Evolutionary conservation across 1,284 basidiomycete species (phyloP).

Genomic region (Leccinum pachyderme): DNA sequence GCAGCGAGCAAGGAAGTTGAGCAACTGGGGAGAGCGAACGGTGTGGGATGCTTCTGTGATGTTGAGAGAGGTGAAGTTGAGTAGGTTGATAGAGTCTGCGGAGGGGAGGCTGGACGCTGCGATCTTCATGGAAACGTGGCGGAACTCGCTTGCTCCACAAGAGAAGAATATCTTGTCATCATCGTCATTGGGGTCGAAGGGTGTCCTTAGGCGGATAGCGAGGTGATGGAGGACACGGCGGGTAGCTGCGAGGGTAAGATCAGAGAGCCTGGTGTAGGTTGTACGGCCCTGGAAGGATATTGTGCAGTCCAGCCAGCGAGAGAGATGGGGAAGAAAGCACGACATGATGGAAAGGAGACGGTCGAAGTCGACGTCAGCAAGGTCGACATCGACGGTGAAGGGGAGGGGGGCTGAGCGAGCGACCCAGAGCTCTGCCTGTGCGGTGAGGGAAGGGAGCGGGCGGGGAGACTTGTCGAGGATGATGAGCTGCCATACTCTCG

Average conservation of each 20-base stretch:
- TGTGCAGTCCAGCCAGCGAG: slow-evolving; percentile 53
- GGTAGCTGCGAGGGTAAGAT: slow-evolving; percentile 18
- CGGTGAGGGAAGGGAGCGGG: slow-evolving; percentile 38
- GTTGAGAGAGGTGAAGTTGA: slow-evolving; percentile 55
- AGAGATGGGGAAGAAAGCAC: slow-evolving; percentile 51
- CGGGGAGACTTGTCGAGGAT: slow-evolving; percentile 43
- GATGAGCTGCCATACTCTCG: slow-evolving; percentile 59
- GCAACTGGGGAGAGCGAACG: slow-evolving; percentile 42
- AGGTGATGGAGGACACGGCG: slow-evolving; percentile 31
- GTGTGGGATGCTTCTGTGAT: slow-evolving; percentile 47
- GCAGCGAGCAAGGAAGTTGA: slow-evolving; percentile 57
- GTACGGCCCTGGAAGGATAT: slow-evolving; percentile 34
- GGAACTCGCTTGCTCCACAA: slow-evolving; percentile 28
- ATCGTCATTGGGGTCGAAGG: slow-evolving; percentile 30
- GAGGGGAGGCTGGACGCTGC: slow-evolving; percentile 46
- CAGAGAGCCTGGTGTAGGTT: slow-evolving; percentile 17
- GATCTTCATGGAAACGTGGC: slow-evolving; percentile 43
- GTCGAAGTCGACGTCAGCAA: slow-evolving; percentile 48
- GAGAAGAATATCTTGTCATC: slow-evolving; percentile 36
- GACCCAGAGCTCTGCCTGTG: slow-evolving; percentile 54
- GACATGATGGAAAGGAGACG: slow-evolving; percentile 60
- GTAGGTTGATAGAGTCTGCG: slow-evolving; percentile 39
- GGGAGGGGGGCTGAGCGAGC: slow-evolving; percentile 49
- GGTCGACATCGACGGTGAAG: slow-evolving; percentile 52
- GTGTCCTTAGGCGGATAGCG: slow-evolving; percentile 20